Evolutionary conservation across 768 basidiomycete genomes (phyloP).

Genomic region (Boletus pseudo-olivaceus): DNA sequence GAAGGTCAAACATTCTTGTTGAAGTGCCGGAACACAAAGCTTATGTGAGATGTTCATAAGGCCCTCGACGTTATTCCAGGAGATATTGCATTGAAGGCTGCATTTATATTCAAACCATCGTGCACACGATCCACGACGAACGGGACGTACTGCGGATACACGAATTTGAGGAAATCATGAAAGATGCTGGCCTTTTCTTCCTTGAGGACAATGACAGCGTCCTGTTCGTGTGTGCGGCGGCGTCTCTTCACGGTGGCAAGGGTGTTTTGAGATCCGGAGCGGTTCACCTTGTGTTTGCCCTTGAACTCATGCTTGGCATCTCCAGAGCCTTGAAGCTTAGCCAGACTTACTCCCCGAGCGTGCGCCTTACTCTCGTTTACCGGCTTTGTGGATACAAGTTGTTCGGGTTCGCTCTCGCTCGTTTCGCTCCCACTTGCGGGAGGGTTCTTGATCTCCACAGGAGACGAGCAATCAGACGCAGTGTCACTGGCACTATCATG

Average conservation of each 20-base stretch:
- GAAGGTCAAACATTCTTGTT: slow-evolving; percentile 80
- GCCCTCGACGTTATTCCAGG: slow-evolving; percentile 93
- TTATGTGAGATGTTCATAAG: slow-evolving; percentile 90
- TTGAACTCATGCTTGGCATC: slow-evolving; percentile 23
- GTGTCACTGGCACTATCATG: slow-evolving; percentile 33
- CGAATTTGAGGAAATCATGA: slow-evolving; percentile 90
- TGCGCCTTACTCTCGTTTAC: slow-evolving; percentile 30
- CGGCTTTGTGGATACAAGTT: slow-evolving; percentile 15
- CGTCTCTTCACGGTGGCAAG: slow-evolving; percentile 42
- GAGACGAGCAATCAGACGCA: slow-evolving; percentile 41
- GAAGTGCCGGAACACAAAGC: slow-evolving; percentile 77
- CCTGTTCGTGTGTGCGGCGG: slow-evolving; percentile 48
- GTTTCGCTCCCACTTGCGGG: slow-evolving; percentile 32
- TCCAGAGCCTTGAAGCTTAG: slow-evolving; percentile 50
- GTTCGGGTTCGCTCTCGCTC: slow-evolving; percentile 36
- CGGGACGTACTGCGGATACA: slow-evolving; percentile 81
- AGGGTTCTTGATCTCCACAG: slow-evolving; percentile 38
- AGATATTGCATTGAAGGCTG: slow-evolving; percentile 87
- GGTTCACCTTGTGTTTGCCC: slow-evolving; percentile 18
- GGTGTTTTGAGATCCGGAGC: slow-evolving; percentile 28
- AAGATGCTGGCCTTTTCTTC: slow-evolving; percentile 89
- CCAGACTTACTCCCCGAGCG: slow-evolving; percentile 52
- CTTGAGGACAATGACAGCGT: slow-evolving; percentile 84
- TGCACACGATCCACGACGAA: not conserved
- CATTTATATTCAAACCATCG: not conserved